Conservation (phyloP, 2,329 filamentous ascomycete species). For the Hortaea sp. region DNA sequence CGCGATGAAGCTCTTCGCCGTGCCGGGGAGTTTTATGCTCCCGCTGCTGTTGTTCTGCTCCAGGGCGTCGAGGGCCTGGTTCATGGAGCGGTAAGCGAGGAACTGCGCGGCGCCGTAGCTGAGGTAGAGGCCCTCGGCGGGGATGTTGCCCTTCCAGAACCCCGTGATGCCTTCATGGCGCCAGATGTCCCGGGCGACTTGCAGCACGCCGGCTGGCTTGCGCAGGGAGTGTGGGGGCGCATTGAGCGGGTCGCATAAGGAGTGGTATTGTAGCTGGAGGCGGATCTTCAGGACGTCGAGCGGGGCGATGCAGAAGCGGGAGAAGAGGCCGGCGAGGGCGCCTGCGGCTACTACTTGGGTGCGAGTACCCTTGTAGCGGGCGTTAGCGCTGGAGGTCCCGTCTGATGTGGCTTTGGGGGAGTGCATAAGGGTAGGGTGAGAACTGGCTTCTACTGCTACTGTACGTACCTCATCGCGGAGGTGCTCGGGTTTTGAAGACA, state of each 20-base stretch:
- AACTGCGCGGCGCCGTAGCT: conserved; percentile 87
- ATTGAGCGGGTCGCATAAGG: conserved; percentile 62
- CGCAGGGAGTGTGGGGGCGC: neutral
- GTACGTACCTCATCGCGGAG: conserved; percentile 63
- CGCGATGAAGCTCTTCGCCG: conserved; percentile 70
- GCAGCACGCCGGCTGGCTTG: conserved; percentile 14
- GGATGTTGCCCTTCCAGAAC: conserved; percentile 96
- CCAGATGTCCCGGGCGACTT: conserved; percentile 53
- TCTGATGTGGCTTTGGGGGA: neutral
- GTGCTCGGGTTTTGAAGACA: conserved; percentile 53
- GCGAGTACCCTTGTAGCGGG: conserved; percentile 47
- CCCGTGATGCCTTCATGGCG: conserved; percentile 70
- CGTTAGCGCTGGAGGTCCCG: conserved; percentile 3
- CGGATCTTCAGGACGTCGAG: conserved; percentile 98
- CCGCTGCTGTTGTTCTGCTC: conserved; percentile 26
- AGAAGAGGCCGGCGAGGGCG: conserved; percentile 71
- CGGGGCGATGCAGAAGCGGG: conserved; percentile 86
- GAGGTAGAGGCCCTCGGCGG: conserved; percentile 88
- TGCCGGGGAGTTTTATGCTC: conserved; percentile 48
- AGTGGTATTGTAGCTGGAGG: conserved; percentile 84
- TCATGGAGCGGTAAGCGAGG: conserved; percentile 69
- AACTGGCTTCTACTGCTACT: neutral
- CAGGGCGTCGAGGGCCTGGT: conserved; percentile 53
- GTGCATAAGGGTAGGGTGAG: neutral
- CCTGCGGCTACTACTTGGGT: conserved; percentile 57